Conservation (phyloP, 2,329 filamentous ascomycete genomes). For the Trichoderma semiorbis region DNA sequence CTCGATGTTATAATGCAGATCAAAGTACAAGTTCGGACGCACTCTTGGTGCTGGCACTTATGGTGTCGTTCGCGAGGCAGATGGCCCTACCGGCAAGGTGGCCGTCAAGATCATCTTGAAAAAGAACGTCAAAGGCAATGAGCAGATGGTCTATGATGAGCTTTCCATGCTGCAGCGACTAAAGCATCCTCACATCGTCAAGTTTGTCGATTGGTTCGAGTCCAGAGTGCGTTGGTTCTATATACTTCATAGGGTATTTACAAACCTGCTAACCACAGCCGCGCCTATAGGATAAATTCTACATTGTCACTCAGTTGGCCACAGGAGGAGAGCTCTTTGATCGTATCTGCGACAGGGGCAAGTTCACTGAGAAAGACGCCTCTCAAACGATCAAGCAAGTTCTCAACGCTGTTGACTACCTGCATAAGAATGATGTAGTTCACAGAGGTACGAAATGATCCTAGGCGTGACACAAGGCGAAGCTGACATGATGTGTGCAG, state of each 20-base stretch:
- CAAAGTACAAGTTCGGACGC: conserved; percentile 86
- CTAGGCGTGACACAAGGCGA: not conserved
- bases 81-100: conserved; percentile 77
- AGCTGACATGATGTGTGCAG: conserved; percentile 42
- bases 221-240: conserved; percentile 65
- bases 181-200: conserved; percentile 92
- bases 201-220: conserved; percentile 98
- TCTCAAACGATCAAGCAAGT: conserved; percentile 94
- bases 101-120: conserved; percentile 99
- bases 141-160: conserved; percentile 98
- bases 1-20: conserved; percentile 44
- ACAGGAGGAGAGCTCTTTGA: conserved; percentile 97
- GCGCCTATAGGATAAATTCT: conserved; percentile 83
- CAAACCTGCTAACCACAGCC: not conserved
- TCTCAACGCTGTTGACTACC: conserved; percentile 86
- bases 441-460: conserved; percentile 66
- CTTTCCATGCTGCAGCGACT: conserved; percentile 88
- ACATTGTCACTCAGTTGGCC: conserved; percentile 95
- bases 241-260: not conserved
- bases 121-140: conserved; percentile 98
- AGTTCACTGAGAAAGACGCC: conserved; percentile 97
- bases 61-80: conserved; percentile 94
- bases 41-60: conserved; percentile 96
- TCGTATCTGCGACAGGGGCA: conserved; percentile 95
- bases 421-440: conserved; percentile 92